Base-by-base conservation (phyloP, 2,329 filamentous ascomycete genomes). In the Karstenula rhodostoma region DNA sequence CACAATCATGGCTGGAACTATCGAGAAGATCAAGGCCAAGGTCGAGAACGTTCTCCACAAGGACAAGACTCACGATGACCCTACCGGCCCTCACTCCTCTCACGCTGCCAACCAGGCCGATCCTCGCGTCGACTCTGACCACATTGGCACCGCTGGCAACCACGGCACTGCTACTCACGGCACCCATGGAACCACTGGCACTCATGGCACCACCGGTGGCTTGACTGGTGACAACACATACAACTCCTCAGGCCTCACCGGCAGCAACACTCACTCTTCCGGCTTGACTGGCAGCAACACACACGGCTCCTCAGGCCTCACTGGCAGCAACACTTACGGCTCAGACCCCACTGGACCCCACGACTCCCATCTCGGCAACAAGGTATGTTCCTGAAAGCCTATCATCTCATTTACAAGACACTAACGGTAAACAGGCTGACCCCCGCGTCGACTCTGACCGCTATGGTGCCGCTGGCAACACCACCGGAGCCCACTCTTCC, bases 1-100 rank as follows among this genome's bases (percentile, higher is more conserved):
- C 37, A 40, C 37, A 40, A 71, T 57, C 61, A 74, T 74, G 72
- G 50, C 72, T 44, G 70, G 72, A 59, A 51, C 66, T 47, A 71
- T 77, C 40, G 72, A 77, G 3, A 76, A 77, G 67, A 70, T 77
- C 66, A 77, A 77, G 73, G 69, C 70, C 56, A 77, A 76, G 74
- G 75, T 76, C 68, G 74, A 77, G 61, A 61, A 73, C 37, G 69
- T 73, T 59, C 70, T 77, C 52, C 74, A 75, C 67, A 75, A 76
- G 70, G 72, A 77, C 66, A 72, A 74, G 65, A 60, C 67, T 29
- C 57, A 65, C 56, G 55, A 56, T 32, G 57, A 54, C 51, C 61
- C 63, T 19, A 62, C 56, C 29, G 58, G 61, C 35, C 51, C 54
- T 25, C 46, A 53, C 17, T 52, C 66, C 37, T 65, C 62, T 9